Conservation (phyloP, 805 yeast genomes). For the Candida odintsovae region DNA sequence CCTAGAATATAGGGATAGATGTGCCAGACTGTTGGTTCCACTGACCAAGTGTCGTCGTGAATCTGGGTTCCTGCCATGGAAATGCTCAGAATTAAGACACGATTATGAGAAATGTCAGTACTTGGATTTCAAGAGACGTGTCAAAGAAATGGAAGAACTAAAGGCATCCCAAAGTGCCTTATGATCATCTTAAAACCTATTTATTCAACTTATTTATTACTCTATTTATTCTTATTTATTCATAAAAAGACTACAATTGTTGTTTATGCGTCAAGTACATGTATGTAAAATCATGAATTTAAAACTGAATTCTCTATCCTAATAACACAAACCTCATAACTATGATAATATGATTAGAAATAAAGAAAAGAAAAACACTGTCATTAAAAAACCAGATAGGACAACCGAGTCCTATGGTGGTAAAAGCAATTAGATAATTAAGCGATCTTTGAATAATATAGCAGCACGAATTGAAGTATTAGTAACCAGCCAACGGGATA, state of each 20-base stretch:
- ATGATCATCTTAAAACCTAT: not conserved
- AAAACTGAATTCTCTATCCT: not conserved
- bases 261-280: not conserved
- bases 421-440: no score
- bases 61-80: conserved; percentile 57
- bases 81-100: conserved; percentile 73
- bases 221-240: conserved; percentile 4
- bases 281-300: not conserved
- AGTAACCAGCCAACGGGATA: no score
- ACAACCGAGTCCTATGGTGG: not conserved
- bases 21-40: conserved; percentile 62
- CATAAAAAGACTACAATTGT: not conserved
- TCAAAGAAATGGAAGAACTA: conserved; percentile 57
- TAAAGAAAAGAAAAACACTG: not conserved
- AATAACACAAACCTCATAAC: not conserved
- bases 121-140: conserved; percentile 75
- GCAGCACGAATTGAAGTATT: not conserved
- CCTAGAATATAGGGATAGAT: conserved; percentile 74
- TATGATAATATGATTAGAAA: not conserved
- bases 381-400: not conserved
- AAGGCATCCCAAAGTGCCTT: conserved; percentile 28
- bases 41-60: conserved; percentile 57
- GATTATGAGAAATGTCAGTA: conserved; percentile 83
- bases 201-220: not conserved
- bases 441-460: not conserved